phyloP scores from a whole-genome alignment of 306 rosid genomes.

The Pyrus pyrifolia region DNA sequence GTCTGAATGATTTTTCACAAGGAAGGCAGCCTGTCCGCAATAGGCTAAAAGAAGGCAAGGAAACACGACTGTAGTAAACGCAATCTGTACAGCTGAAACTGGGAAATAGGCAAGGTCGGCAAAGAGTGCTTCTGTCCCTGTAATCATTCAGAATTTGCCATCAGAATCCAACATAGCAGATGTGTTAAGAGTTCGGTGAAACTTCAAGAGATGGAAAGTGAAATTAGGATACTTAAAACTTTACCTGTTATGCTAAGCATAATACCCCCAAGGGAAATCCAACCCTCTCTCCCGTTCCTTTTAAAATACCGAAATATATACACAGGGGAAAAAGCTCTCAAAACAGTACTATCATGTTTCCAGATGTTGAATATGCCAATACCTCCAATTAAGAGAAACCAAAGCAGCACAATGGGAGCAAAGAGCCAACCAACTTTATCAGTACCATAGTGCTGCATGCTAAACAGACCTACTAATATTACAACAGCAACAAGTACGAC shows the following conservation, averaged over 20 bases:
- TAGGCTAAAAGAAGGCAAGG: slow-evolving; percentile 96
- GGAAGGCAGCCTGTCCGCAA: slow-evolving; percentile 97
- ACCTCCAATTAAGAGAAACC: slow-evolving; percentile 92
- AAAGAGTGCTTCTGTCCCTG: slow-evolving; percentile 98
- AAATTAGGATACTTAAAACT: slow-evolving; percentile 10
- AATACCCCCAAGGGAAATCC: slow-evolving; percentile 96
- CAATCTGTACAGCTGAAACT: slow-evolving; percentile 91
- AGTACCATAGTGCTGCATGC: slow-evolving; percentile 93
- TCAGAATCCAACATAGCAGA: slow-evolving; percentile 19
- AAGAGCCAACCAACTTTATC: slow-evolving; percentile 99
- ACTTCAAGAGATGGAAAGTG: background rate
- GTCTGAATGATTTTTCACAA: slow-evolving; percentile 17
- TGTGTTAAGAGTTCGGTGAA: background rate
- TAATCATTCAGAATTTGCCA: slow-evolving; percentile 21
- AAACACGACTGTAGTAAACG: slow-evolving; percentile 84
- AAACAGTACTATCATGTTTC: slow-evolving; percentile 62
- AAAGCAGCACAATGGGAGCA: slow-evolving; percentile 92
- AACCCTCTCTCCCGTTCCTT: slow-evolving; percentile 63
- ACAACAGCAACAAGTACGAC: slow-evolving; percentile 83
- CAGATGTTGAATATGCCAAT: slow-evolving; percentile 85
- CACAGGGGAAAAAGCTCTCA: slow-evolving; percentile 82
- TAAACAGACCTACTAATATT: slow-evolving; percentile 76
- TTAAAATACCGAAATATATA: slow-evolving; percentile 67
- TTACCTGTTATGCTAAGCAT: slow-evolving; percentile 96
- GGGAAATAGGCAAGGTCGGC: slow-evolving; percentile 96